Evolutionary conservation across 345 rosid genomes (phyloP).

Genomic region (Balakata baccata): DNA sequence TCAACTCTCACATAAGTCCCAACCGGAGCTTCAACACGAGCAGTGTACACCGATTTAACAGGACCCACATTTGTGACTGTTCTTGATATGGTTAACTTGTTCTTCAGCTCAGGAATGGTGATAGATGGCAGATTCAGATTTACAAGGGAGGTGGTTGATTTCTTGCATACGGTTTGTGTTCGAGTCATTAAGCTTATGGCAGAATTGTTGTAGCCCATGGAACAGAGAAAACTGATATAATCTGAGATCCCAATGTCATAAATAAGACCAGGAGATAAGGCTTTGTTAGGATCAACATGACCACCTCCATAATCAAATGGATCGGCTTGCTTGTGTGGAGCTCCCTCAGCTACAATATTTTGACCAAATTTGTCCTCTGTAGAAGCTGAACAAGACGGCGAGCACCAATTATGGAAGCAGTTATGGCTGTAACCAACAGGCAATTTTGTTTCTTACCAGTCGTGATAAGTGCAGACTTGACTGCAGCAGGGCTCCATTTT

Average conservation of each 20-base stretch:
- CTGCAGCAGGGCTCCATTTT: conserved; percentile 54
- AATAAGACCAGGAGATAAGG: conserved; percentile 54
- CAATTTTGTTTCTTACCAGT: conserved; percentile 32
- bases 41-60: conserved; percentile 41
- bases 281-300: conserved; percentile 53
- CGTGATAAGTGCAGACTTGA: conserved; percentile 53
- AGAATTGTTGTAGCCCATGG: conserved; percentile 46
- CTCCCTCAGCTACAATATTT: conserved; percentile 45
- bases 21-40: conserved; percentile 44
- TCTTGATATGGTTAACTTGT: conserved; percentile 43
- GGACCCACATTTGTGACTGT: conserved; percentile 69
- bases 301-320: conserved; percentile 72
- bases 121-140: conserved; percentile 68
- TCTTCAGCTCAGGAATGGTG: conserved; percentile 55
- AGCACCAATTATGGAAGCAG: background rate
- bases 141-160: conserved; percentile 38
- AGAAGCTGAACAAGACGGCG: conserved; percentile 37
- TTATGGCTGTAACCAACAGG: background rate
- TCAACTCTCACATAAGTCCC: conserved; percentile 46
- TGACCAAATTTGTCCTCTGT: conserved; percentile 45
- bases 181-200: conserved; percentile 51
- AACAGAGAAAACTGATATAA: conserved; percentile 55
- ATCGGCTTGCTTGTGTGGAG: conserved; percentile 54
- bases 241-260: conserved; percentile 45
- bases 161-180: conserved; percentile 38